These are phyloP conservation scores for Calamus simplicifolius DNA, from an alignment of 176 grass and related monocot species.

Conservation along the genomic window DNA sequence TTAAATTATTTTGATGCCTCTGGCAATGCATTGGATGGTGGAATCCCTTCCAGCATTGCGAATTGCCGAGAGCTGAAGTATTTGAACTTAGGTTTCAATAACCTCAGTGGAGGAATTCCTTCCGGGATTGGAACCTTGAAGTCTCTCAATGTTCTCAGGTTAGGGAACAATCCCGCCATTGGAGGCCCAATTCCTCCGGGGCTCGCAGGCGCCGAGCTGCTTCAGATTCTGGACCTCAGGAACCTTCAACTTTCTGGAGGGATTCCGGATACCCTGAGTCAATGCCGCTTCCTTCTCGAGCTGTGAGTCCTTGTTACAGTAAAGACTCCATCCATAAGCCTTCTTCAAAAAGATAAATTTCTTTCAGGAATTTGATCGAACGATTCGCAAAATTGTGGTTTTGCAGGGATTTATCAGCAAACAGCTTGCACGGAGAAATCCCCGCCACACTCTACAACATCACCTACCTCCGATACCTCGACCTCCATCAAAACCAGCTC, in stretches of 20 bases:
- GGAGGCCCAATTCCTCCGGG: slow-evolving; percentile 44
- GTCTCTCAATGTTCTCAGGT: slow-evolving; percentile 57
- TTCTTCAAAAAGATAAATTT: slow-evolving; percentile 16
- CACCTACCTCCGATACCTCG: slow-evolving; percentile 68
- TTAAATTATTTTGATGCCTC: slow-evolving; percentile 66
- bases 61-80: slow-evolving; percentile 55
- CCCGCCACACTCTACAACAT: slow-evolving; percentile 60
- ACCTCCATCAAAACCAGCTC: slow-evolving; percentile 61
- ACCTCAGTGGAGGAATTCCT: slow-evolving; percentile 53
- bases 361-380: slow-evolving; percentile 28
- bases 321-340: not conserved
- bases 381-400: slow-evolving; percentile 3
- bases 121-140: slow-evolving; percentile 41
- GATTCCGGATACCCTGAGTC: slow-evolving; percentile 55
- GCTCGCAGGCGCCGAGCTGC: slow-evolving; percentile 70
- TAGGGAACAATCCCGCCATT: slow-evolving; percentile 50
- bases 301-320: slow-evolving; percentile 42
- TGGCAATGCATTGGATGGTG: slow-evolving; percentile 47
- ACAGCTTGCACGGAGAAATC: slow-evolving; percentile 59
- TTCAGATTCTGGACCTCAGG: slow-evolving; percentile 64
- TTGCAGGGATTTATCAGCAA: slow-evolving; percentile 72
- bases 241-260: slow-evolving; percentile 55
- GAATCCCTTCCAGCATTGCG: slow-evolving; percentile 33
- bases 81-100: slow-evolving; percentile 72
- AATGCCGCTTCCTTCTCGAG: slow-evolving; percentile 81